Evolutionary conservation across 2,329 filamentous ascomycete species (phyloP).

Genomic region (Tolypocladium pustulatum): DNA sequence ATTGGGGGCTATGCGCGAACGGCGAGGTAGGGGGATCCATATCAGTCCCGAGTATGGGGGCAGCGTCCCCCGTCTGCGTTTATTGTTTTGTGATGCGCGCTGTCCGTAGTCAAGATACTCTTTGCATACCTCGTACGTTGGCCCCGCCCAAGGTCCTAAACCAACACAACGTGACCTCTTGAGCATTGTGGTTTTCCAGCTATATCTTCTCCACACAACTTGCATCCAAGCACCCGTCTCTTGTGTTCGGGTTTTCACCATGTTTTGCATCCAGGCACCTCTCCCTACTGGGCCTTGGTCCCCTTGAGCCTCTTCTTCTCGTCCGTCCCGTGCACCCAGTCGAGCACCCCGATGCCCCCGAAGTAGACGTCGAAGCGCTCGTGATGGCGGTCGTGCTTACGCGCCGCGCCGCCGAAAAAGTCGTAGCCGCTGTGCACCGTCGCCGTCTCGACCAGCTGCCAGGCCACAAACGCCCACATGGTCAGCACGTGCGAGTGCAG

Average conservation of each 20-base stretch:
- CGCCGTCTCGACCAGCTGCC: constrained; percentile 38
- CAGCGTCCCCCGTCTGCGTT: background rate
- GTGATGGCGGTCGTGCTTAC: constrained; percentile 46
- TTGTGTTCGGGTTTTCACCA: too few species aligned
- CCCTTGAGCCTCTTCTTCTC: constrained; percentile 7
- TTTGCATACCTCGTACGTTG: background rate
- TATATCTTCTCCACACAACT: too few species aligned
- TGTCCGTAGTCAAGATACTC: background rate
- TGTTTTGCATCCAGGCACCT: too few species aligned
- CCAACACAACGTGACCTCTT: too few species aligned
- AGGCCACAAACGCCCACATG: constrained; percentile 37
- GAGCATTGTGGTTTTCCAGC: too few species aligned
- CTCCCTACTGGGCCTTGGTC: constrained; percentile 2
- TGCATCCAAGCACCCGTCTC: too few species aligned
- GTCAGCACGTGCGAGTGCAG: constrained; percentile 39
- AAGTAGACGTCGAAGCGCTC: constrained; percentile 45
- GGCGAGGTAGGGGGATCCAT: background rate
- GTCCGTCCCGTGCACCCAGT: constrained; percentile 44
- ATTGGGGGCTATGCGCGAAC: too few species aligned
- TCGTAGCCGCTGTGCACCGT: constrained; percentile 49
- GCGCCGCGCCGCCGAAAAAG: constrained; percentile 35
- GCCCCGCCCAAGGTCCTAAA: too few species aligned
- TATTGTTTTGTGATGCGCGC: background rate
- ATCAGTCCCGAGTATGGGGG: background rate
- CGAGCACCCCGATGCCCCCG: constrained; percentile 39